Evolutionary conservation across 345 rosid species (phyloP).

Genomic region (Nasturtium officinale): DNA sequence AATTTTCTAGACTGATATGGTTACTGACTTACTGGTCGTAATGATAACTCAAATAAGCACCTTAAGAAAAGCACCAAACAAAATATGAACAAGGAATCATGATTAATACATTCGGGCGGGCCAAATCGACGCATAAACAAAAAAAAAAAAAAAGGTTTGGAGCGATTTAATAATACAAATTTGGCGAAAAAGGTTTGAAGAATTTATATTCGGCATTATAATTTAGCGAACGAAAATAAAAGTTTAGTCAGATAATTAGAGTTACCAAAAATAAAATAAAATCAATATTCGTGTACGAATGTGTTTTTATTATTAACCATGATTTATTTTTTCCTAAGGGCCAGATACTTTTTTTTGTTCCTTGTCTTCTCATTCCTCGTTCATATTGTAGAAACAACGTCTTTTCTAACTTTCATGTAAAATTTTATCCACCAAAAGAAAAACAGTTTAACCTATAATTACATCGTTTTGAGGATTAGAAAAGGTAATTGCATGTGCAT

Average conservation of each 20-base stretch:
- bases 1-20: not conserved
- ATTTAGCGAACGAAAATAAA: constrained; percentile 31
- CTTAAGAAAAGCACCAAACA: constrained; percentile 12
- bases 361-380: constrained; percentile 11
- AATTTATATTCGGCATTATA: constrained; percentile 34
- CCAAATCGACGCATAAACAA: constrained; percentile 31
- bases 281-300: constrained; percentile 28
- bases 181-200: constrained; percentile 26
- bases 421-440: too few relatives aligned
- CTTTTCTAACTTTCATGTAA: too few relatives aligned
- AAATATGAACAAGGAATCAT: constrained; percentile 36
- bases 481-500: not conserved
- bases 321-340: constrained; percentile 10
- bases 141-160: constrained; percentile 10
- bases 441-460: not conserved
- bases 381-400: not conserved
- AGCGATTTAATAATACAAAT: constrained; percentile 6
- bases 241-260: constrained; percentile 31
- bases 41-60: constrained; percentile 18
- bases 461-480: not conserved
- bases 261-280: constrained; percentile 1
- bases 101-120: constrained; percentile 35
- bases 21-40: not conserved
- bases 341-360: not conserved
- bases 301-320: constrained; percentile 23